These are phyloP conservation scores for Cercospora berteroae DNA, from an alignment of 2,329 filamentous ascomycete species.

Conservation along the genomic window DNA sequence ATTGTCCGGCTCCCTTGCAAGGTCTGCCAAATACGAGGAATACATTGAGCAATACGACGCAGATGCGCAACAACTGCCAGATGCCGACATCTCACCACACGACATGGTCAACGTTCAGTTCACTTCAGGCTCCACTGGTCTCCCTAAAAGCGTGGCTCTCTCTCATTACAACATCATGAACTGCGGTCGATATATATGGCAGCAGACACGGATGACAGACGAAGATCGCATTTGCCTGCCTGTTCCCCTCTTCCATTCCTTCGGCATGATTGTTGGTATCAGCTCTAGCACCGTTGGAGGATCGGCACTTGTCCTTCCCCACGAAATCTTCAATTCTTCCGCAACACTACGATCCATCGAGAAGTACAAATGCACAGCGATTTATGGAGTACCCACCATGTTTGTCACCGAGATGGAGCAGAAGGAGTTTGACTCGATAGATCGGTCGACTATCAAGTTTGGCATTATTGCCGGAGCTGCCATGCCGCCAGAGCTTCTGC, in stretches of 20 bases:
- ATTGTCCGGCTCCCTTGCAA: conserved; percentile 18
- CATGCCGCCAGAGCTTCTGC: conserved; percentile 72
- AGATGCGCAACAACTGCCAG: conserved; percentile 20
- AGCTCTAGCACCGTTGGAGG: conserved; percentile 44
- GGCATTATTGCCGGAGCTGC: conserved; percentile 67
- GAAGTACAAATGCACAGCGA: conserved; percentile 57
- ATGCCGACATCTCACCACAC: conserved; percentile 30
- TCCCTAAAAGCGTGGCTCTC: conserved; percentile 72
- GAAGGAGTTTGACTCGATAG: conserved; percentile 27
- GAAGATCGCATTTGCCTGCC: conserved; percentile 74
- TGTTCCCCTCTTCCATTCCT: conserved; percentile 82
- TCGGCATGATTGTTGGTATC: conserved; percentile 63
- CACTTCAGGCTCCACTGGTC: conserved; percentile 67
- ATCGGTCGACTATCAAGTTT: conserved; percentile 47
- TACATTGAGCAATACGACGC: conserved; percentile 28
- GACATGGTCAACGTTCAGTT: conserved; percentile 48
- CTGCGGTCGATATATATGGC: conserved; percentile 32
- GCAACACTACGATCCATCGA: conserved; percentile 44
- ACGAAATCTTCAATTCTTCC: conserved; percentile 60
- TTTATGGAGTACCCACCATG: conserved; percentile 83
- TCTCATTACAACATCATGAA: conserved; percentile 35
- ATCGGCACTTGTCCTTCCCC: conserved; percentile 72
- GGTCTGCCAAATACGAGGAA: conserved; percentile 27
- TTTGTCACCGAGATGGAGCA: conserved; percentile 59
- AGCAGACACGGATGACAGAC: conserved; percentile 37